Evolutionary conservation across 139 green algal genomes (phyloP), one percentile per base, ranked within the genome.

Genomic region (Chlorella sp.): DNA sequence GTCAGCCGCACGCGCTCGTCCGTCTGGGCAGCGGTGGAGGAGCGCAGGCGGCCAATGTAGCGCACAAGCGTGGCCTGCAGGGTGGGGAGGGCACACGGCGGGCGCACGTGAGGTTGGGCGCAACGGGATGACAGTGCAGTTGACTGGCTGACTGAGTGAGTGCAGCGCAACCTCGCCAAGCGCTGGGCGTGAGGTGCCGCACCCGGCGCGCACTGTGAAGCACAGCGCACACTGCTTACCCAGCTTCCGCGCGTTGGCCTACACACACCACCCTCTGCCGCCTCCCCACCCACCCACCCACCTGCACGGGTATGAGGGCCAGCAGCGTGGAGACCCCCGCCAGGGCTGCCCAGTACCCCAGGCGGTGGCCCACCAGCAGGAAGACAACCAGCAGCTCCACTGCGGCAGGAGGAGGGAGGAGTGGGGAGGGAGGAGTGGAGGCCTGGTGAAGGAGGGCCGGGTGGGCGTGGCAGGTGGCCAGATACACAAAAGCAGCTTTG

Each of bases 1-100:
- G 93, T 93, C 76, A 98, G 93, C 30, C 95, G 92, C 68, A 98
- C 96, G 0, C 97, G 93, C 93, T 98, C 95, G 89, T 98, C 97
- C 9, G 96, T 97, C 66, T 93, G 76, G 21, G 84, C 30, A 2
- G 95, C 91, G 24, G 92, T 95, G 42, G 69, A 40, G 66, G 39
- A 66, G 11, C 93, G 85, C 81, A 97, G 90, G 1, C 83, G 86
- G 4, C 89, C 93, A 40, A 98, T 95, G 69, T 92, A 93, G 7
- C 92, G 92, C 85, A 93, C 94, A 83, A 98, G 92, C 39, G 84
- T 53, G 15, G 73, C 93, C 94, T 96, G 91, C 78, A 42, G 48
- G 3, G 34, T 26, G 61, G 2, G 24, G 64, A 37, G 30, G 16
- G 61, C 21, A 9, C 57, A 79, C 1, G 21, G 64, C 12, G 34